phyloP scores from a whole-genome alignment of 306 rosid genomes.

The Trichosanthes truncata region DNA sequence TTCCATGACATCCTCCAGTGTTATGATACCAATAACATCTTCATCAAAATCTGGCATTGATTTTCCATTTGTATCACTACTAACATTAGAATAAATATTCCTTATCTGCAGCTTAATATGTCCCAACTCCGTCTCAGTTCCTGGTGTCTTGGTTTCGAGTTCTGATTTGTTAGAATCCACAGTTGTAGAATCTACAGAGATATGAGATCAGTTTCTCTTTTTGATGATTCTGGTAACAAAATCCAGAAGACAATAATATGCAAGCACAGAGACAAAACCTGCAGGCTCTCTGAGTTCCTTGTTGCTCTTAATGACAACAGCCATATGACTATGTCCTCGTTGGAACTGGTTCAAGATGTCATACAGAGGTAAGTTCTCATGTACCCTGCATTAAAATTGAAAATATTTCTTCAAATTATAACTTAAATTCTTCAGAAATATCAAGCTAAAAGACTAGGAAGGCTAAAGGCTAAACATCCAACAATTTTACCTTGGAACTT shows the following conservation, averaged over 20 bases:
- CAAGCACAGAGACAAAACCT: neutral
- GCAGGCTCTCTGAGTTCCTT: constrained; percentile 11
- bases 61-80: constrained; percentile 18
- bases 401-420: neutral
- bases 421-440: neutral
- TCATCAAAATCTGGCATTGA: constrained; percentile 32
- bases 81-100: constrained; percentile 11
- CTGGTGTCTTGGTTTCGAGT: constrained; percentile 22
- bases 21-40: constrained; percentile 63
- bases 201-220: constrained; percentile 18
- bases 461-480: neutral
- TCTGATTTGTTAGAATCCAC: constrained; percentile 15
- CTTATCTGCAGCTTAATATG: constrained; percentile 15
- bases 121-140: constrained; percentile 17
- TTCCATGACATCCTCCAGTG: constrained; percentile 87
- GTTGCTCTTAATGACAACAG: constrained; percentile 43
- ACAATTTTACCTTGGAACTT: constrained; percentile 50
- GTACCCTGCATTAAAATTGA: constrained; percentile 38
- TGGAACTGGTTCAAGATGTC: constrained; percentile 62
- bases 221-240: neutral
- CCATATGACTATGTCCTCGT: constrained; percentile 80
- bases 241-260: neutral
- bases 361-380: constrained; percentile 64
- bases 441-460: neutral
- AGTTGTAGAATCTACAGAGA: constrained; percentile 13